Conservation (phyloP, 1,284 basidiomycete species). For the Puccinia polysora region DNA sequence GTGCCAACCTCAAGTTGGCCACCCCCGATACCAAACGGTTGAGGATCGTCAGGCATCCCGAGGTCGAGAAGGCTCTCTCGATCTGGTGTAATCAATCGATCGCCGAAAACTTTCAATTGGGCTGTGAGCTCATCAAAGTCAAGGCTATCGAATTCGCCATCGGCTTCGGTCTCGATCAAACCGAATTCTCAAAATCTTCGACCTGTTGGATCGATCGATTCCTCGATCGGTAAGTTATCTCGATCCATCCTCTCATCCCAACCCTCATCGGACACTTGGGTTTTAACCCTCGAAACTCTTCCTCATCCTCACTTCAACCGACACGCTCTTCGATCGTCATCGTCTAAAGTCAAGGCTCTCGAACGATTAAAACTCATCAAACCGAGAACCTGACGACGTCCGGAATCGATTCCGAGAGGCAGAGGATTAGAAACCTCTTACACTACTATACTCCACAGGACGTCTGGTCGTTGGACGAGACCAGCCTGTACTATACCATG, state of each 20-base stretch:
- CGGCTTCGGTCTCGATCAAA: conserved; percentile 24
- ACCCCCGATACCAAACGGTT: conserved; percentile 28
- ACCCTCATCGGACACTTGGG: too few species aligned
- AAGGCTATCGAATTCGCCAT: conserved; percentile 24
- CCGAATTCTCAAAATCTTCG: conserved; percentile 25
- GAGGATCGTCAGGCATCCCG: conserved; percentile 27
- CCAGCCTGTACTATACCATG: conserved; percentile 30
- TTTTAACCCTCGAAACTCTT: too few species aligned
- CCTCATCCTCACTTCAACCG: background rate
- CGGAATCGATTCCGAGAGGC: conserved; percentile 15
- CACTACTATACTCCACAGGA: conserved; percentile 20
- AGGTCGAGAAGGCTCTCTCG: conserved; percentile 20
- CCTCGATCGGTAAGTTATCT: conserved; percentile 22
- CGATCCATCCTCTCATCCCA: too few species aligned
- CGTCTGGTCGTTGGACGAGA: conserved; percentile 26
- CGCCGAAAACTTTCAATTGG: conserved; percentile 12
- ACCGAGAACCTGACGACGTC: background rate
- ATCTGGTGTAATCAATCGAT: conserved; percentile 29
- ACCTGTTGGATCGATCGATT: conserved; percentile 30
- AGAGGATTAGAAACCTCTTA: conserved; percentile 1
- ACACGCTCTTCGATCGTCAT: background rate
- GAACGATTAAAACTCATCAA: conserved; percentile 17
- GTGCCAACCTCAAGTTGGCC: conserved; percentile 20
- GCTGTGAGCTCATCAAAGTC: conserved; percentile 11
- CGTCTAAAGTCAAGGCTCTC: conserved; percentile 15